These are phyloP conservation scores for Coniferiporia weirii DNA, from an alignment of 1,284 basidiomycete genomes.

Conservation along the genomic window DNA sequence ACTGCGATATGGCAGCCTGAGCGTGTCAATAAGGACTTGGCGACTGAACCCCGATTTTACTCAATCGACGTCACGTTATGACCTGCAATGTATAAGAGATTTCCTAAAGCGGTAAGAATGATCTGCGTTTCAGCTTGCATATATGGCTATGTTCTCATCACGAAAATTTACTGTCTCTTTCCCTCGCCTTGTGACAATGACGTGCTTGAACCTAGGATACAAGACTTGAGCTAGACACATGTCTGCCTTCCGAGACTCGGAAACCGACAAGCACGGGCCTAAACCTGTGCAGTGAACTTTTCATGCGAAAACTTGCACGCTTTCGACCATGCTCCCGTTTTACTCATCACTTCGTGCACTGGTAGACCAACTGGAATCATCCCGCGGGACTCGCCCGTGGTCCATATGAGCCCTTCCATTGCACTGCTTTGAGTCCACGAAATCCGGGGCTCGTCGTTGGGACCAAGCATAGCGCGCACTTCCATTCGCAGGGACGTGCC, in stretches of 20 bases:
- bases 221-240: neutral
- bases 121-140: no score
- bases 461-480: neutral
- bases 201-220: no score
- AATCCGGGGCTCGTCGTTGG: neutral
- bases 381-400: neutral
- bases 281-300: neutral
- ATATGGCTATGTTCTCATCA: no score
- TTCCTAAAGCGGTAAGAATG: no score
- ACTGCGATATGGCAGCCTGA: no score
- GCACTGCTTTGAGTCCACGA: neutral
- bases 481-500: neutral
- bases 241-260: neutral
- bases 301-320: neutral
- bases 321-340: neutral
- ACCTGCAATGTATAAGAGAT: no score
- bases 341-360: neutral
- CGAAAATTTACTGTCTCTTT: no score
- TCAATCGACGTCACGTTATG: no score
- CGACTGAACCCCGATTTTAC: no score
- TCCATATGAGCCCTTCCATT: neutral
- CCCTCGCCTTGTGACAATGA: no score
- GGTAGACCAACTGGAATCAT: neutral
- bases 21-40: no score
- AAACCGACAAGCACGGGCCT: neutral